These are phyloP conservation scores for Dendrobium officinale DNA, from an alignment of 106 monocot species.

Conservation along the genomic window DNA sequence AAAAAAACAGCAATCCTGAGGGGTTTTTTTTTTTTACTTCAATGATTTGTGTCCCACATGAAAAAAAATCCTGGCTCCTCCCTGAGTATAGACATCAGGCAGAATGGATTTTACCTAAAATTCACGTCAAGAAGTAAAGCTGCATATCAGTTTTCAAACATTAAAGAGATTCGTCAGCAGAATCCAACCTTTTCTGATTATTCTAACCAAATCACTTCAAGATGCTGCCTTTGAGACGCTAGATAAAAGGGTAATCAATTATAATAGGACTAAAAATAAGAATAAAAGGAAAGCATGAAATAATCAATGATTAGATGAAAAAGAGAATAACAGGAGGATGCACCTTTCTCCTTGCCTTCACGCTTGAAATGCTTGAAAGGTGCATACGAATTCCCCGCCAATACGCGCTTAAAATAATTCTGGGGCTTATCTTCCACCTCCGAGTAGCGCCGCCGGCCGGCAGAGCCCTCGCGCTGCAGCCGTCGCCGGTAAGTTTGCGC, in stretches of 20 bases:
- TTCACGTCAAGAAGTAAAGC: neutral
- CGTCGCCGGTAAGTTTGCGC: constrained; percentile 25
- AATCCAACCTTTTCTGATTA: neutral
- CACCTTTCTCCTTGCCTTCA: constrained; percentile 29
- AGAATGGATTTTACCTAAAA: no score
- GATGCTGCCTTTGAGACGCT: neutral
- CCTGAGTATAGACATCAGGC: no score
- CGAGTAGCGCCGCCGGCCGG: constrained; percentile 18
- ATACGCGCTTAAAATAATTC: constrained; percentile 45
- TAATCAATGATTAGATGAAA: neutral
- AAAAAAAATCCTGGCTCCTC: no score
- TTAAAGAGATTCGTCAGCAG: neutral
- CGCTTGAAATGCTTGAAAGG: constrained; percentile 48
- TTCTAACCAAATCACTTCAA: neutral
- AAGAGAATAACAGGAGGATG: neutral
- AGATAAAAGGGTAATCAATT: neutral
- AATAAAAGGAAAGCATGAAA: neutral
- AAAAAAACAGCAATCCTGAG: no score
- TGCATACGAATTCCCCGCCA: constrained; percentile 52
- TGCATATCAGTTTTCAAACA: neutral
- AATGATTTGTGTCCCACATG: no score
- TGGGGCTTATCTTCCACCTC: constrained; percentile 47
- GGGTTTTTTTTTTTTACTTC: no score
- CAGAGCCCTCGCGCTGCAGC: neutral
- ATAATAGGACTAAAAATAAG: neutral